Evolutionary conservation across 2,329 filamentous ascomycete genomes (phyloP).

Genomic region (Trichophyton schoenleinii): DNA sequence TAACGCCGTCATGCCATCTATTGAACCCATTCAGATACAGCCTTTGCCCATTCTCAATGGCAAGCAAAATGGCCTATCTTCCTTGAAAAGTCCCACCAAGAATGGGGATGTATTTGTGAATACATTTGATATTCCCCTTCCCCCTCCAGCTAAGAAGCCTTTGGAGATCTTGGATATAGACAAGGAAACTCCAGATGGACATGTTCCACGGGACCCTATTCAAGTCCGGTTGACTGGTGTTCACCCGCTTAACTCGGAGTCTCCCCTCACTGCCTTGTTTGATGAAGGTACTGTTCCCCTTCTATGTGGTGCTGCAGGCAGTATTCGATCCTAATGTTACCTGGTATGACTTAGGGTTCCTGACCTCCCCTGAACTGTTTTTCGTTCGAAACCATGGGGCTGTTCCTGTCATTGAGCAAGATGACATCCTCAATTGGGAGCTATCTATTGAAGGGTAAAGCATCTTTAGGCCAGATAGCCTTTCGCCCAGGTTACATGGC

Average conservation of each 20-base stretch:
- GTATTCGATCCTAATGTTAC: constrained; percentile 5
- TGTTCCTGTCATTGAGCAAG: constrained; percentile 62
- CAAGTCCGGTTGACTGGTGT: constrained; percentile 77
- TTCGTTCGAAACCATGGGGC: constrained; percentile 85
- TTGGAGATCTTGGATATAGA: constrained; percentile 60
- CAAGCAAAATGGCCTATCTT: background rate
- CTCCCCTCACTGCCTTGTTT: constrained; percentile 65
- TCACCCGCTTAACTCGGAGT: constrained; percentile 84
- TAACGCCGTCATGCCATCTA: background rate
- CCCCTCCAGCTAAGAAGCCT: constrained; percentile 48
- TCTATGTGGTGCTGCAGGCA: background rate
- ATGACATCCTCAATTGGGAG: constrained; percentile 64
- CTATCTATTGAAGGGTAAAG: constrained; percentile 62
- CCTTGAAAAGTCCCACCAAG: background rate
- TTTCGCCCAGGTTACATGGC: background rate
- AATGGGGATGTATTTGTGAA: background rate
- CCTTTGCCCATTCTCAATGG: background rate
- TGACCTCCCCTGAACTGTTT: constrained; percentile 77
- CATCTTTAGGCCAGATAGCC: too few relatives aligned
- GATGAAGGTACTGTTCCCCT: constrained; percentile 38
- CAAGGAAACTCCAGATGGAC: constrained; percentile 67
- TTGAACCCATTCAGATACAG: background rate
- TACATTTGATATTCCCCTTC: constrained; percentile 40
- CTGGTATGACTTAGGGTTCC: constrained; percentile 49
- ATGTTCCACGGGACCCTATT: constrained; percentile 67